Percentiles rank a stretch among this genome's conserved stretches.
Conservation (phyloP, 1,284 basidiomycete species). For the Naganishia cerealis region DNA sequence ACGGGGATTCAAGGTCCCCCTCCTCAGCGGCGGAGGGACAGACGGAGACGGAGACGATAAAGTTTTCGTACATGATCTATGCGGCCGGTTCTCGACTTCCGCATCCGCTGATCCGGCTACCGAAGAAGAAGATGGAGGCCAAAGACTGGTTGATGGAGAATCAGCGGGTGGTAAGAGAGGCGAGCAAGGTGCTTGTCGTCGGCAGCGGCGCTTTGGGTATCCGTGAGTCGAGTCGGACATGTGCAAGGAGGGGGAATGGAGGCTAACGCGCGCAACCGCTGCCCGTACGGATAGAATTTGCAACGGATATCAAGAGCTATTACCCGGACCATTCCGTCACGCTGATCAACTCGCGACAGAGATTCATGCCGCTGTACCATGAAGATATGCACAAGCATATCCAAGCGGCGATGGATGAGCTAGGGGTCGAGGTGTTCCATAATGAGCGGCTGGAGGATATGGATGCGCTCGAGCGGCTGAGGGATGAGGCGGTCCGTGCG, state of each 20-base stretch:
- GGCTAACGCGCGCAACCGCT: neutral
- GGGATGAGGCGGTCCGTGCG: conserved; percentile 29
- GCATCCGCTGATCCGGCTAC: conserved; percentile 51
- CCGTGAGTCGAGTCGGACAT: conserved; percentile 43
- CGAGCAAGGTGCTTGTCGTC: conserved; percentile 53
- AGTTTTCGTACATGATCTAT: conserved; percentile 56
- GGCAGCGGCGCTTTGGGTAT: conserved; percentile 59
- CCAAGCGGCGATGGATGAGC: conserved; percentile 29
- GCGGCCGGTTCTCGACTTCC: conserved; percentile 53
- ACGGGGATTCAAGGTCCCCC: conserved; percentile 35
- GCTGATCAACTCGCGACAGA: conserved; percentile 55
- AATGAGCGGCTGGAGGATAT: conserved; percentile 30
- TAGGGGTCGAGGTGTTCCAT: conserved; percentile 22
- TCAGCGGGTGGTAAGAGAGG: conserved; percentile 45
- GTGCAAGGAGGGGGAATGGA: neutral
- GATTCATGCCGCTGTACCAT: conserved; percentile 55
- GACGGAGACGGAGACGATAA: conserved; percentile 43
- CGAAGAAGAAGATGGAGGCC: conserved; percentile 36
- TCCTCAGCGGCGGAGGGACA: neutral
- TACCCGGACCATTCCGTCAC: conserved; percentile 55
- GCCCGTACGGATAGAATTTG: conserved; percentile 49
- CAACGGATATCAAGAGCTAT: conserved; percentile 55
- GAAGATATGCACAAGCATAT: conserved; percentile 51
- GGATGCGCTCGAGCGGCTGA: conserved; percentile 29
- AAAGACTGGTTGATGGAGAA: conserved; percentile 40